Base-by-base conservation (phyloP, 192 early-diverging fungal genomes). In the Gorgonomyces haynaldii region DNA sequence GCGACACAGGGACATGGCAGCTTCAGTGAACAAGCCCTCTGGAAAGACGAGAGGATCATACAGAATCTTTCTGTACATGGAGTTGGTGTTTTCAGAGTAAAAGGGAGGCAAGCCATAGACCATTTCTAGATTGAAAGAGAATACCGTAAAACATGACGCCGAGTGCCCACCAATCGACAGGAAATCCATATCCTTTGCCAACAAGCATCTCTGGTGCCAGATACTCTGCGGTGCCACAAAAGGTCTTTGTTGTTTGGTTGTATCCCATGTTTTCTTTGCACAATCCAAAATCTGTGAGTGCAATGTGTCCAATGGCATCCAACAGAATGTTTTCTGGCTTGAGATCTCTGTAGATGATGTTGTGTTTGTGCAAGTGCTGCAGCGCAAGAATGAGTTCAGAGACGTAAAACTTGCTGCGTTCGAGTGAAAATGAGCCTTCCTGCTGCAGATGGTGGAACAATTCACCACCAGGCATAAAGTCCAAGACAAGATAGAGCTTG, bases 121-220 rank as follows among this genome's bases (percentile, higher is more conserved):
- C 50, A 57, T 27, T 57, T 57, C 60, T n/a, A n/a, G n/a, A n/a
- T n/a, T n/a, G n/a, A n/a, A n/a, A n/a, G n/a, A n/a, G n/a, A n/a
- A n/a, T n/a, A n/a, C n/a, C n/a, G 56, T 78, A 93, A 3, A 91
- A 58, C 40, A 93, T 63, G 13, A 90, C 83, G 30, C 89, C 89
- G 25, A 91, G 67, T 5, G 88, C 81, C 88, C 88, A 93, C 89
- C 89, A 93, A 65, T 93, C 89, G 2, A 89, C 85, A 8, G 80
- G 76, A 51, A 86, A 87, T 15, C 77, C 82, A 62, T 93, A 93
- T 17, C 81, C 84, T 38, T 85, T 64, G 2, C 53, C 54, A 12
- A 57, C 13, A 8, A 62, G 19, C 21, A 62, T 41, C 35, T 62
- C 60, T 0, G 60, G 58, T 2, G 60, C 60, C 3, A 58, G 12